Evolutionary conservation across 345 rosid genomes (phyloP).

Genomic region (Zanthoxylum bungeanum): DNA sequence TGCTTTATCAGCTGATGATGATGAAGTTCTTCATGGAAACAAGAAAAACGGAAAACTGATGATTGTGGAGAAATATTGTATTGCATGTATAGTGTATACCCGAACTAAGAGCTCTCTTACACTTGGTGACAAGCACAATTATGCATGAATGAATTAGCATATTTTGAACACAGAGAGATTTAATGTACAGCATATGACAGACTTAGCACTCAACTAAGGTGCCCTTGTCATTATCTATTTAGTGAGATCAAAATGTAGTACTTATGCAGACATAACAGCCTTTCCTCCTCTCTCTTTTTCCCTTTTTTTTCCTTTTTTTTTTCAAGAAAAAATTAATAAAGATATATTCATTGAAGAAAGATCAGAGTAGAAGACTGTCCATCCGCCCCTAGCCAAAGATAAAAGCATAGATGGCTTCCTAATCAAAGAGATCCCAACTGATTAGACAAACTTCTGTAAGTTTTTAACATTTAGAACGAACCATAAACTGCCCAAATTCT

Average conservation of each 20-base stretch:
- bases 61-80: not conserved
- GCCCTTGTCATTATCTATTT: not conserved
- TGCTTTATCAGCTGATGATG: conserved; percentile 14
- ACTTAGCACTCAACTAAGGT: not conserved
- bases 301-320: not conserved
- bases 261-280: not conserved
- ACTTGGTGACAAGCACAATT: not conserved
- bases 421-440: not conserved
- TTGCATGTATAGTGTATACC: not conserved
- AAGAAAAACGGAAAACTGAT: not conserved
- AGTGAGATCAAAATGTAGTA: not conserved
- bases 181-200: not conserved
- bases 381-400: not conserved
- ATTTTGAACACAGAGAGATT: not conserved
- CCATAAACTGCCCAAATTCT: conserved; percentile 1
- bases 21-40: conserved; percentile 1
- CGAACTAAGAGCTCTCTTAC: not conserved
- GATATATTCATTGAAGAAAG: not conserved
- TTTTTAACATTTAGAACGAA: not conserved
- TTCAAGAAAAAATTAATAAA: not conserved
- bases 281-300: not conserved
- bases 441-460: not conserved
- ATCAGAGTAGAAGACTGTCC: not conserved
- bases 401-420: not conserved
- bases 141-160: not conserved